phyloP scores from a whole-genome alignment of 148 eudicot genomes.

The Chenopodium album region DNA sequence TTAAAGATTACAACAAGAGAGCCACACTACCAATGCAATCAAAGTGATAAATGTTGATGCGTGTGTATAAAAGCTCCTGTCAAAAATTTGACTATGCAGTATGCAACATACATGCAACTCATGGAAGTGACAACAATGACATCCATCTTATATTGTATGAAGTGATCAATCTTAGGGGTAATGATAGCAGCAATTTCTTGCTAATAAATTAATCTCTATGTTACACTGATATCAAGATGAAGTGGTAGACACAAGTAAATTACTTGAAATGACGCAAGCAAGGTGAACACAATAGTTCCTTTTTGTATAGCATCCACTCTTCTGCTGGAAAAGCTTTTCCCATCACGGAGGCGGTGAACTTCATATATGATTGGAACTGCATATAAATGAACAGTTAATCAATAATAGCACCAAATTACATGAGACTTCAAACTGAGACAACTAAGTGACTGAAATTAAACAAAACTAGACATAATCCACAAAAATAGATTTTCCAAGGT shows the following conservation, averaged over 20 bases:
- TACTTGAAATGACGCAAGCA: slow-evolving; percentile 95
- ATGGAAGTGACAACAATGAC: background rate
- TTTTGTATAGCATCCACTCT: slow-evolving; percentile 92
- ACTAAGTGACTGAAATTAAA: background rate
- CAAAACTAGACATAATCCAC: background rate
- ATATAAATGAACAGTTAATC: slow-evolving; percentile 9
- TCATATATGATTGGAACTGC: slow-evolving; percentile 92
- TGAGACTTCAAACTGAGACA: background rate
- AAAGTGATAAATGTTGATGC: background rate
- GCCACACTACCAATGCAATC: background rate
- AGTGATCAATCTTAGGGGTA: background rate
- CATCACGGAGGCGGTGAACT: slow-evolving; percentile 92
- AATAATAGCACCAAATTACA: background rate
- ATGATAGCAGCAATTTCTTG: background rate
- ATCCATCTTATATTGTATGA: background rate
- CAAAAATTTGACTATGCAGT: background rate
- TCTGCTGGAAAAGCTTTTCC: slow-evolving; percentile 86
- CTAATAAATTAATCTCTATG: background rate
- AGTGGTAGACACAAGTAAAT: slow-evolving; percentile 17
- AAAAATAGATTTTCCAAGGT: background rate
- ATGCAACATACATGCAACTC: background rate
- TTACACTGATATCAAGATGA: background rate
- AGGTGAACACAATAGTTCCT: slow-evolving; percentile 76
- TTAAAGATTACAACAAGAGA: background rate
- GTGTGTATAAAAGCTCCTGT: background rate